phyloP scores from a whole-genome alignment of 1,284 basidiomycete genomes.

The Rhodotorula sp. region DNA sequence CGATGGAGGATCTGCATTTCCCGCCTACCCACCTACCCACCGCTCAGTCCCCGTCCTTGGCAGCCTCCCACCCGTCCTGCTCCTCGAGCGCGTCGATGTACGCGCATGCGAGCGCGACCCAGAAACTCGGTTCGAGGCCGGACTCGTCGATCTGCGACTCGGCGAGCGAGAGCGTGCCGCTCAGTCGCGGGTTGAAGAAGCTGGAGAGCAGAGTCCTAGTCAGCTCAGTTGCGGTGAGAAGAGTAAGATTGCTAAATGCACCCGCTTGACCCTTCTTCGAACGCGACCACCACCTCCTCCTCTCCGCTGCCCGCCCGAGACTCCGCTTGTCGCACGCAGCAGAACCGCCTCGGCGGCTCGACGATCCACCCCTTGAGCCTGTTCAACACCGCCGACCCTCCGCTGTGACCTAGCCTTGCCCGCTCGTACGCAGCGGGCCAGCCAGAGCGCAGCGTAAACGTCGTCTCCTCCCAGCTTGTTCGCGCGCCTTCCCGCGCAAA shows the following conservation, averaged over 20 bases:
- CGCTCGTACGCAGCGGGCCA: not conserved
- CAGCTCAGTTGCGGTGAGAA: not conserved
- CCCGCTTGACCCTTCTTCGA: conserved; percentile 7
- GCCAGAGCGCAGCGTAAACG: too few species aligned
- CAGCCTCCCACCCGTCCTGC: conserved; percentile 59
- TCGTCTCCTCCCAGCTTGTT: too few species aligned
- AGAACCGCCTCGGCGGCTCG: conserved; percentile 8
- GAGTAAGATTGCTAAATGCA: not conserved
- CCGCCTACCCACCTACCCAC: not conserved
- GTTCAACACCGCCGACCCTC: not conserved
- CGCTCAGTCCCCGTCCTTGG: conserved; percentile 13
- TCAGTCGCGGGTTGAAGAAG: conserved; percentile 6
- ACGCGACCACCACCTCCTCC: conserved; percentile 7
- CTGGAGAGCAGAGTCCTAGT: not conserved
- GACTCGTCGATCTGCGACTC: not conserved
- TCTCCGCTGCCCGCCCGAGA: too few species aligned
- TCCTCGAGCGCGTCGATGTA: conserved; percentile 74
- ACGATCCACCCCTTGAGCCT: conserved; percentile 1
- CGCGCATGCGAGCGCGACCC: conserved; percentile 68
- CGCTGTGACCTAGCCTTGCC: not conserved
- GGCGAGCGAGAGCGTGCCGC: conserved; percentile 14
- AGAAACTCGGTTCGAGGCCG: conserved; percentile 72
- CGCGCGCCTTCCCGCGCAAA: too few species aligned
- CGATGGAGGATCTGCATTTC: not conserved
- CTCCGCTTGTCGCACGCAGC: not conserved